These are phyloP conservation scores for Saturnispora sekii DNA, from an alignment of 805 yeast species.

Conservation along the genomic window DNA sequence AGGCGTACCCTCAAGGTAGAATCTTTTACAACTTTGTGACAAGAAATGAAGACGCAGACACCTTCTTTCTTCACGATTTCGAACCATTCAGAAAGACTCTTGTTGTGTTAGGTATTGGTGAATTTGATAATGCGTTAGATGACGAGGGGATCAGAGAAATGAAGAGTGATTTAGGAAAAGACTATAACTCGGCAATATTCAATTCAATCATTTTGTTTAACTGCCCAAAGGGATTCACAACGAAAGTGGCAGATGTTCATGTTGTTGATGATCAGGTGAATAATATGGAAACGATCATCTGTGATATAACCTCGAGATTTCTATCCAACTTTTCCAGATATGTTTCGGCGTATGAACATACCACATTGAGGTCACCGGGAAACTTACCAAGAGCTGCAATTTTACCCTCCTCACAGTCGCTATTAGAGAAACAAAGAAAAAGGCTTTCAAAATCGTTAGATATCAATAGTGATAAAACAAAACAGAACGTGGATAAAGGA, in stretches of 20 bases:
- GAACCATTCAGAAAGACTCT: slow-evolving; percentile 82
- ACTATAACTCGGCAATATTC: slow-evolving; percentile 43
- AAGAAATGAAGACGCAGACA: slow-evolving; percentile 36
- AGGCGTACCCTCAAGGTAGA: slow-evolving; percentile 71
- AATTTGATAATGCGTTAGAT: slow-evolving; percentile 21
- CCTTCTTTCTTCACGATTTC: slow-evolving; percentile 68
- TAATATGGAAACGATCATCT: slow-evolving; percentile 52
- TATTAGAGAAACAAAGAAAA: slow-evolving; percentile 19
- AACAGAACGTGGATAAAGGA: slow-evolving; percentile 44
- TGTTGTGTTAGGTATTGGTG: slow-evolving; percentile 41
- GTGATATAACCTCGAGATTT: slow-evolving; percentile 62
- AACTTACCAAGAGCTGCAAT: slow-evolving; percentile 22
- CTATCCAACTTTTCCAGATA: slow-evolving; percentile 55
- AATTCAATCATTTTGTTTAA: slow-evolving; percentile 50
- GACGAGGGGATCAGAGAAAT: slow-evolving; percentile 21
- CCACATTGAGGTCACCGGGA: slow-evolving; percentile 77
- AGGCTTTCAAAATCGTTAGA: slow-evolving; percentile 25
- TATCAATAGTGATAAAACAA: slow-evolving; percentile 27
- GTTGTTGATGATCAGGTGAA: slow-evolving; percentile 14
- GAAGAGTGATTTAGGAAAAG: slow-evolving; percentile 32
- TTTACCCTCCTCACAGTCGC: slow-evolving; percentile 7
- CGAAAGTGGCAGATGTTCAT: slow-evolving; percentile 10
- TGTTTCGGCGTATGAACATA: slow-evolving; percentile 66
- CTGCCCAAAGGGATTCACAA: slow-evolving; percentile 24
- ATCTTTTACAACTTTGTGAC: slow-evolving; percentile 49